Conservation (phyloP, 495 filamentous ascomycete species). For the Daldinia vernicosa region DNA sequence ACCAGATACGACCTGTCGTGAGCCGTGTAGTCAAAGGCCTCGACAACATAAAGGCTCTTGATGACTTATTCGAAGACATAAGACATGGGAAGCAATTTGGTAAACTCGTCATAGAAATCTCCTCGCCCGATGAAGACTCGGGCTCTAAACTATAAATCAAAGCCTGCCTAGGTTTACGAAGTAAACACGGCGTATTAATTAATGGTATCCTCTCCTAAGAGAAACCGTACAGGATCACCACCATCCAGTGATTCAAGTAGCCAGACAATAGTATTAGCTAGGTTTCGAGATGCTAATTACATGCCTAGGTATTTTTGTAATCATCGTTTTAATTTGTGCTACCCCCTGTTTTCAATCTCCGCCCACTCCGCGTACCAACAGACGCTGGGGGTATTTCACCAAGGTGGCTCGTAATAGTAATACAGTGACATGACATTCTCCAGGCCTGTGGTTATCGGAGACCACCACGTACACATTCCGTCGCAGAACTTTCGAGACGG, state of each 20-base stretch:
- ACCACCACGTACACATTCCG: neutral
- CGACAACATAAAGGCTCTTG: slow-evolving; percentile 70
- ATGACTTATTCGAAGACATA: slow-evolving; percentile 78
- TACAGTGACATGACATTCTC: slow-evolving; percentile 29
- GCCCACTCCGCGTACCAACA: slow-evolving; percentile 15
- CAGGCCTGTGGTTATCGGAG: slow-evolving; percentile 5
- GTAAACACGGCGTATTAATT: neutral
- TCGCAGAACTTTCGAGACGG: slow-evolving; percentile 4
- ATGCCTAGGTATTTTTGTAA: neutral
- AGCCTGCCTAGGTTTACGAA: neutral
- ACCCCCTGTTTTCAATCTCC: slow-evolving; percentile 22
- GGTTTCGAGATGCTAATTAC: neutral
- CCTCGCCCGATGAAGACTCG: slow-evolving; percentile 27
- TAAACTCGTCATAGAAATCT: slow-evolving; percentile 70
- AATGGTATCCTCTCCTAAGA: neutral
- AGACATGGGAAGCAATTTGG: slow-evolving; percentile 79
- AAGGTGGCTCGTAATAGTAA: slow-evolving; percentile 27
- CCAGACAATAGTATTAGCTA: neutral
- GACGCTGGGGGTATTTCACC: slow-evolving; percentile 7
- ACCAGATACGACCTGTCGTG: slow-evolving; percentile 72
- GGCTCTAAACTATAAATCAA: slow-evolving; percentile 26
- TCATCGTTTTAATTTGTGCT: slow-evolving; percentile 22
- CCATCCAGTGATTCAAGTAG: neutral
- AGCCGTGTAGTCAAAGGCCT: slow-evolving; percentile 68
- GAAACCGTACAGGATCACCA: neutral